These are phyloP conservation scores for Lactarius evosmus DNA, from an alignment of 768 basidiomycete genomes.

Conservation along the genomic window DNA sequence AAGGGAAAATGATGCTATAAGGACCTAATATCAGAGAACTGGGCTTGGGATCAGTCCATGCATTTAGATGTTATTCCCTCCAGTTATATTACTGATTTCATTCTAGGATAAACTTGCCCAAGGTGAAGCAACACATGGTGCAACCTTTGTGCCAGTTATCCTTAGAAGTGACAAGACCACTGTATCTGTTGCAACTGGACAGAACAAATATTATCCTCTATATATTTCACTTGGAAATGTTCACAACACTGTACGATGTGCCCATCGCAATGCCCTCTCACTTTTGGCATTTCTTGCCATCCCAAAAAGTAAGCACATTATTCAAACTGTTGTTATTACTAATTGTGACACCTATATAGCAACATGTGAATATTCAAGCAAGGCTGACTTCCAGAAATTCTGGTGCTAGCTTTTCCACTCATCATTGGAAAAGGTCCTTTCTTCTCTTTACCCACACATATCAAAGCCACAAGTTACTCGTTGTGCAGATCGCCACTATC, in stretches of 20 bases:
- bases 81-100: no score
- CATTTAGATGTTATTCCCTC: no score
- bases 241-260: conserved; percentile 28
- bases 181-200: conserved; percentile 31
- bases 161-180: conserved; percentile 34
- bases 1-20: no score
- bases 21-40: no score
- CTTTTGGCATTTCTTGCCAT: conserved; percentile 33
- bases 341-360: no score
- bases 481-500: conserved; percentile 39
- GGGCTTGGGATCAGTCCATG: no score
- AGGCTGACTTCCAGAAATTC: conserved; percentile 26
- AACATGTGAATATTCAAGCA: conserved; percentile 21
- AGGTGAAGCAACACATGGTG: no score
- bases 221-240: conserved; percentile 32
- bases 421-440: no score
- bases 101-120: no score
- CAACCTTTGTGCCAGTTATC: conserved; percentile 26
- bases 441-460: no score
- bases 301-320: conserved; percentile 34
- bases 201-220: conserved; percentile 30
- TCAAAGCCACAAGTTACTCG: no score
- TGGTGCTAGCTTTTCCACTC: conserved; percentile 28
- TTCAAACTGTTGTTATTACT: no score
- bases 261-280: conserved; percentile 31